Evolutionary conservation across 768 basidiomycete genomes (phyloP).

Genomic region (Dendrothele bispora): DNA sequence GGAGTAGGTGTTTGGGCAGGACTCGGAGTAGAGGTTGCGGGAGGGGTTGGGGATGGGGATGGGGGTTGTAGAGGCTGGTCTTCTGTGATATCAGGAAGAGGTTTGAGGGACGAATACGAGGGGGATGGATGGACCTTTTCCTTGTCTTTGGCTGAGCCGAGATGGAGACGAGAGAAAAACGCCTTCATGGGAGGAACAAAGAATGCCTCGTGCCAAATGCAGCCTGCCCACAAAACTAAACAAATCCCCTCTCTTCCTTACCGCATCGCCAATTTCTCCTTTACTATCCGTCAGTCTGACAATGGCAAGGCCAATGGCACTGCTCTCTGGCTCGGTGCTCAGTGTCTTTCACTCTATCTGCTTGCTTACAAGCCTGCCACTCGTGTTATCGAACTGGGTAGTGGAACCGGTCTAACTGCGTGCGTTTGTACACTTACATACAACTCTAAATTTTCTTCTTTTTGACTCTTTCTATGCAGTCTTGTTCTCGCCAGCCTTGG

Average conservation of each 20-base stretch:
- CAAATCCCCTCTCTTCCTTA: constrained; percentile 50
- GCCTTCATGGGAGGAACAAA: constrained; percentile 64
- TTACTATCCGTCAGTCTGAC: constrained; percentile 47
- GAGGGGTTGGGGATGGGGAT: constrained; percentile 32
- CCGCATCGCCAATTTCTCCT: constrained; percentile 42
- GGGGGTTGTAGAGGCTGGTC: constrained; percentile 30
- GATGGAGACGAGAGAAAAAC: constrained; percentile 74
- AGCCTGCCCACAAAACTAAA: constrained; percentile 67
- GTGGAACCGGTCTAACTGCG: constrained; percentile 80
- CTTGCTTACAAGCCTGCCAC: constrained; percentile 29
- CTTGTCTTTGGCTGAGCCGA: constrained; percentile 66
- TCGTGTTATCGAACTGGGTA: constrained; percentile 73
- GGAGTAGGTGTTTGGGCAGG: constrained; percentile 17
- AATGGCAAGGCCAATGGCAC: constrained; percentile 76
- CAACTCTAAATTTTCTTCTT: constrained; percentile 1
- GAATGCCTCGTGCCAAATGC: constrained; percentile 13
- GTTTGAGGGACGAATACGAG: constrained; percentile 61
- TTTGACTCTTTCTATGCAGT: constrained; percentile 30
- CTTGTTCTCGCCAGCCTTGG: constrained; percentile 68
- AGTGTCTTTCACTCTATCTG: constrained; percentile 69
- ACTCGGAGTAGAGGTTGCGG: constrained; percentile 27
- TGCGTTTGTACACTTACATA: constrained; percentile 34
- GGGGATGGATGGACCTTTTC: constrained; percentile 49
- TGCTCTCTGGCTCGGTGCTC: constrained; percentile 81
- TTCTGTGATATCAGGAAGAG: constrained; percentile 65